These are phyloP conservation scores for Chaetomium strumarium DNA, from an alignment of 2,329 filamentous ascomycete genomes.

Conservation along the genomic window DNA sequence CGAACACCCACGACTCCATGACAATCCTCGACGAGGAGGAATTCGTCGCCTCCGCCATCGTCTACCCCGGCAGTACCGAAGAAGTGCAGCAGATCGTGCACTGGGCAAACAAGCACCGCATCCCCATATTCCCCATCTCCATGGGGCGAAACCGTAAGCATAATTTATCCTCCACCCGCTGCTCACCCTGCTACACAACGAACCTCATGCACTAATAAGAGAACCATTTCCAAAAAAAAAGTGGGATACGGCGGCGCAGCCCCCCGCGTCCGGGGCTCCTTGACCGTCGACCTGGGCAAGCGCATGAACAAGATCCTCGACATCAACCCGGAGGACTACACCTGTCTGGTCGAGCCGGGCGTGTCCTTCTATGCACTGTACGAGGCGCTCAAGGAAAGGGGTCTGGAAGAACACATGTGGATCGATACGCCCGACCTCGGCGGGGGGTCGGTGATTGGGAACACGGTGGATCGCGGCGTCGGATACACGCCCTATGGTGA, in stretches of 20 bases:
- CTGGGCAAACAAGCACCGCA: slow-evolving; percentile 39
- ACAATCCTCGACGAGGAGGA: slow-evolving; percentile 40
- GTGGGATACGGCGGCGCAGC: slow-evolving; percentile 50
- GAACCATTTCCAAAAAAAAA: background rate
- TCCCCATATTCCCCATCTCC: slow-evolving; percentile 45
- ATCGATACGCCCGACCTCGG: slow-evolving; percentile 39
- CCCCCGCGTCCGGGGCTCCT: slow-evolving; percentile 44
- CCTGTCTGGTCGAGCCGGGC: slow-evolving; percentile 49
- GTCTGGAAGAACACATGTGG: slow-evolving; percentile 35
- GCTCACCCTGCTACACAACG: background rate
- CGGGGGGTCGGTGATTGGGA: slow-evolving; percentile 37
- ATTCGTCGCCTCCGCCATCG: slow-evolving; percentile 40
- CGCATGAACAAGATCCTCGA: slow-evolving; percentile 50
- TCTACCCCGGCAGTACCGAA: slow-evolving; percentile 38
- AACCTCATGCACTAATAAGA: background rate
- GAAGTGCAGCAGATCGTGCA: slow-evolving; percentile 43
- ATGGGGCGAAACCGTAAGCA: slow-evolving; percentile 41
- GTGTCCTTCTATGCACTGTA: slow-evolving; percentile 49
- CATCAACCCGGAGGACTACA: slow-evolving; percentile 45
- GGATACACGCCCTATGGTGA: slow-evolving; percentile 35
- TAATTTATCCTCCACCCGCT: no score
- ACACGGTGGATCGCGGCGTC: slow-evolving; percentile 19
- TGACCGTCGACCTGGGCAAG: slow-evolving; percentile 45
- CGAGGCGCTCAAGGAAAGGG: slow-evolving; percentile 38
- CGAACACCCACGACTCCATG: slow-evolving; percentile 38